Percentiles rank a stretch among this genome's conserved stretches.
Evolutionary conservation across 1,284 basidiomycete species (phyloP).

Genomic region (Ganoderma meredithae): DNA sequence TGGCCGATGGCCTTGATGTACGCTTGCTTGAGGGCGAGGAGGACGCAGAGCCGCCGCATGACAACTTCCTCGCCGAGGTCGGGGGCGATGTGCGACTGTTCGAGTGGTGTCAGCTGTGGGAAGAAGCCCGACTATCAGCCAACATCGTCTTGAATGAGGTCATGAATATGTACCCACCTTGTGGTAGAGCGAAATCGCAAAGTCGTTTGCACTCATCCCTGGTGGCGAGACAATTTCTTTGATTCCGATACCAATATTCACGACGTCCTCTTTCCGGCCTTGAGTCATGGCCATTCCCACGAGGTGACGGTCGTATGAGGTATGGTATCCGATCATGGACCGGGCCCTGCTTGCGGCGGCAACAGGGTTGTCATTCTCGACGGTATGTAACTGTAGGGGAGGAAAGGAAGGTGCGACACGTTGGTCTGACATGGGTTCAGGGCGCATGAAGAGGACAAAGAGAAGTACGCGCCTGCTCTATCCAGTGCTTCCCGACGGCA

Average conservation of each 20-base stretch:
- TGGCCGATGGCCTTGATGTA: slow-evolving; percentile 85
- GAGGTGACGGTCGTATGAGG: slow-evolving; percentile 69
- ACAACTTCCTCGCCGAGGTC: slow-evolving; percentile 65
- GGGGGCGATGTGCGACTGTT: slow-evolving; percentile 59
- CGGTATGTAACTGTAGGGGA: slow-evolving; percentile 21
- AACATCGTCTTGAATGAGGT: neutral
- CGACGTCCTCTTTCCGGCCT: slow-evolving; percentile 72
- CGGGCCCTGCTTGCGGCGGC: slow-evolving; percentile 67
- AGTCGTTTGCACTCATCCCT: slow-evolving; percentile 62
- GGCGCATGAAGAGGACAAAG: slow-evolving; percentile 15
- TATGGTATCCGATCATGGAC: slow-evolving; percentile 82
- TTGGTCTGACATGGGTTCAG: slow-evolving; percentile 14
- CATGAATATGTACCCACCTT: slow-evolving; percentile 55
- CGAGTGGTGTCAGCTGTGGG: slow-evolving; percentile 67
- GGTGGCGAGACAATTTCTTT: slow-evolving; percentile 70
- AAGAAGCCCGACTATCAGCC: neutral
- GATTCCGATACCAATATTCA: slow-evolving; percentile 80
- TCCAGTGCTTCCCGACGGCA: slow-evolving; percentile 77
- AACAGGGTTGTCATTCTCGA: slow-evolving; percentile 56
- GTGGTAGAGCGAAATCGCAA: slow-evolving; percentile 75
- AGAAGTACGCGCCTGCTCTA: slow-evolving; percentile 68
- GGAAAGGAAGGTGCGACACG: neutral
- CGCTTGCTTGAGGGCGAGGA: slow-evolving; percentile 78
- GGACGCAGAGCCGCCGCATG: slow-evolving; percentile 74
- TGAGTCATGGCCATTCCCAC: slow-evolving; percentile 86